Conservation (phyloP, 2,329 filamentous ascomycete genomes). For the Ceratocystis ficicola region DNA sequence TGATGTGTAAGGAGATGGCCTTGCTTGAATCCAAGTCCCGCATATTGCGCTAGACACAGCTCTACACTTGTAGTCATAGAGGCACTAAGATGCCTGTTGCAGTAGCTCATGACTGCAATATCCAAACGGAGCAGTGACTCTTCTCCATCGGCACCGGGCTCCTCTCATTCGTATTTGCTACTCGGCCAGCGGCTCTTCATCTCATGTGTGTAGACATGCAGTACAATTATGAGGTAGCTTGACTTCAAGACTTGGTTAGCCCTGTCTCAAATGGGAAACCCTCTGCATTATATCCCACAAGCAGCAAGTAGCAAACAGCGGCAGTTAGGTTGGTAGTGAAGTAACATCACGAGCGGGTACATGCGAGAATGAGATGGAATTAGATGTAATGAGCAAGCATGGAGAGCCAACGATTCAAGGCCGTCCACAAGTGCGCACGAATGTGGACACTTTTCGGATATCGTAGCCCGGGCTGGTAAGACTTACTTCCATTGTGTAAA, state of each 20-base stretch:
- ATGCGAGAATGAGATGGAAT: constrained; percentile 1
- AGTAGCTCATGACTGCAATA: not conserved
- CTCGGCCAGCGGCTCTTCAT: not conserved
- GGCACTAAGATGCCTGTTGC: not conserved
- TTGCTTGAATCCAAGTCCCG: not conserved
- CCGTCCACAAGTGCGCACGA: not conserved
- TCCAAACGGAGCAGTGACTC: not conserved
- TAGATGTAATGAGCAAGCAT: not conserved
- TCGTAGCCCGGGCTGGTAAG: not conserved
- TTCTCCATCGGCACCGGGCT: not conserved
- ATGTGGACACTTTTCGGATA: not conserved
- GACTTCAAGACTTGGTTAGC: not conserved
- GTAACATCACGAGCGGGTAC: not conserved
- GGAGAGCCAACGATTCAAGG: not conserved
- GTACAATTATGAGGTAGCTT: not conserved
- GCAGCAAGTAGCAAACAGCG: not conserved
- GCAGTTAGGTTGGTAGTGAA: not conserved
- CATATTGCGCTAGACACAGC: not conserved
- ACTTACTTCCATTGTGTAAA: constrained; percentile 8
- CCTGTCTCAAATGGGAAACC: not conserved
- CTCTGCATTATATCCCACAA: not conserved
- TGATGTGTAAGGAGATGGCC: not conserved
- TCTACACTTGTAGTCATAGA: not conserved
- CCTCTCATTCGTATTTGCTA: too few relatives aligned
- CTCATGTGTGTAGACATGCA: not conserved